phyloP scores from a whole-genome alignment of 495 filamentous ascomycete genomes.

The Pyronema domesticum region DNA sequence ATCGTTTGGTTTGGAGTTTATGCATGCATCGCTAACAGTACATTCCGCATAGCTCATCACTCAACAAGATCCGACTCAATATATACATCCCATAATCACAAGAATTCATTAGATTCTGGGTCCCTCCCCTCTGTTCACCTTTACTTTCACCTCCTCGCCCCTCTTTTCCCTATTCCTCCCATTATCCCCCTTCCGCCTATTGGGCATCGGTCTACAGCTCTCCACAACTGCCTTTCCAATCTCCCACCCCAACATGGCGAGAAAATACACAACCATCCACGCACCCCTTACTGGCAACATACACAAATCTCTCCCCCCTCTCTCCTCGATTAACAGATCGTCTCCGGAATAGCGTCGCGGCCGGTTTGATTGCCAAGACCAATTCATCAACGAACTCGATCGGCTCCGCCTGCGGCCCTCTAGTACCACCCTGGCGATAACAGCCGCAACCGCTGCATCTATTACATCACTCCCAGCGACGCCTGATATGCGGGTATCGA shows the following conservation, averaged over 20 bases:
- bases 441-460: not conserved
- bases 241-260: not conserved
- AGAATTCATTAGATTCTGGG: no score
- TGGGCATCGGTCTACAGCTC: not conserved
- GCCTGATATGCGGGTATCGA: not conserved
- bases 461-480: not conserved
- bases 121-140: no score
- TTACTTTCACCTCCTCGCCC: no score
- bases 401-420: not conserved
- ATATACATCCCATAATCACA: no score
- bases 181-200: not conserved
- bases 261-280: not conserved
- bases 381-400: not conserved
- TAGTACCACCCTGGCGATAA: not conserved
- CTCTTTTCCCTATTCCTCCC: no score
- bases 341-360: not conserved
- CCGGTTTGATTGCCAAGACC: no score
- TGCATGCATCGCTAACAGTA: no score
- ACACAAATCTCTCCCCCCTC: not conserved
- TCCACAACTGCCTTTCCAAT: slow-evolving; percentile 3
- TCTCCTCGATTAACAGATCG: not conserved
- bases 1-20: no score
- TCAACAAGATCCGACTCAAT: no score
- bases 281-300: not conserved
- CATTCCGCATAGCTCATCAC: no score